Percentiles rank a stretch among this genome's conserved stretches.
Evolutionary conservation across 495 filamentous ascomycete species (phyloP).

Genomic region (Endocarpon pusillum): DNA sequence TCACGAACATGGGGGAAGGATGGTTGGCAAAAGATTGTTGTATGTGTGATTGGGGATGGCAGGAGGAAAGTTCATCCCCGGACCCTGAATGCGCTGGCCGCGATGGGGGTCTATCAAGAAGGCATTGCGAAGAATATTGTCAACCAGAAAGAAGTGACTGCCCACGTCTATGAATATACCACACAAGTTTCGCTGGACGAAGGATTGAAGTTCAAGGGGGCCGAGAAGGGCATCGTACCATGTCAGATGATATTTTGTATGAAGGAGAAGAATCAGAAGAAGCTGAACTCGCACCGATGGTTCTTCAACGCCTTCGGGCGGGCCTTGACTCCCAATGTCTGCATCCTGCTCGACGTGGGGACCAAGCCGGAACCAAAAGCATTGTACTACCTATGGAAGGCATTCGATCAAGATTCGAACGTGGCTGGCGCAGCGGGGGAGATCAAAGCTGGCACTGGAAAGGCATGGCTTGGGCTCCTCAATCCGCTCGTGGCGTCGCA

Average conservation of each 20-base stretch:
- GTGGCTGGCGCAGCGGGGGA: constrained; percentile 94
- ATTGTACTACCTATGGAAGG: constrained; percentile 98
- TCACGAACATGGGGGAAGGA: constrained; percentile 91
- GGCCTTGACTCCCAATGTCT: constrained; percentile 86
- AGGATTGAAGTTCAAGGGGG: constrained; percentile 95
- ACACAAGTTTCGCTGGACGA: constrained; percentile 92
- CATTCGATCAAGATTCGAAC: constrained; percentile 92
- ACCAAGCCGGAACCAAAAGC: constrained; percentile 74
- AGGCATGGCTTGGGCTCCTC: constrained; percentile 60
- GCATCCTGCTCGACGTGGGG: constrained; percentile 89
- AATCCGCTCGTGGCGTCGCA: constrained; percentile 94
- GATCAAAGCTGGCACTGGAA: constrained; percentile 90
- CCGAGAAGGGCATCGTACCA: constrained; percentile 97
- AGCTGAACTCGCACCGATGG: constrained; percentile 97
- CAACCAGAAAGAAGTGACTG: constrained; percentile 69
- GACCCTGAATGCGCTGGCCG: constrained; percentile 87
- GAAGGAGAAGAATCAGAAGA: constrained; percentile 96
- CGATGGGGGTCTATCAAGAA: constrained; percentile 96
- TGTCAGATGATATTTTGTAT: constrained; percentile 98
- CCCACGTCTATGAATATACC: constrained; percentile 97
- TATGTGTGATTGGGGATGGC: constrained; percentile 89
- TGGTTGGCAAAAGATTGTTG: constrained; percentile 98
- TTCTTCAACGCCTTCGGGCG: constrained; percentile 98
- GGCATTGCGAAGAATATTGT: constrained; percentile 98
- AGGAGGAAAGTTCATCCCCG: constrained; percentile 86